Percentiles rank a stretch among this genome's conserved stretches.
Conservation (phyloP, 306 rosid genomes). For the Dryas drummondii region DNA sequence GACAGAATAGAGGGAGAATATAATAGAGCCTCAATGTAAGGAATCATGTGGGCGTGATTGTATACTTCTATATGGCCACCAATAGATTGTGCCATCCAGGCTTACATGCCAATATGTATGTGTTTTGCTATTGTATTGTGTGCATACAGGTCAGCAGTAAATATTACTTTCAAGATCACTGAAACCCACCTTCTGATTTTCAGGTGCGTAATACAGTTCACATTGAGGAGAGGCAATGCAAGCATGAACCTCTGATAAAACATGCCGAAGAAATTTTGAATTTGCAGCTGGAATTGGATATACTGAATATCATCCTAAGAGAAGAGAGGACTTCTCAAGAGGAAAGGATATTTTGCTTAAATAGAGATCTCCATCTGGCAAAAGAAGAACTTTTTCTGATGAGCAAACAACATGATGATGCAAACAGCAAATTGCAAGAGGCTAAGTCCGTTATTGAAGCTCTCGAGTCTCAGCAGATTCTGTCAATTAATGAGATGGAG, state of each 20-base stretch:
- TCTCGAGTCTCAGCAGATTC: constrained; percentile 73
- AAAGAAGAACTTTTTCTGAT: constrained; percentile 42
- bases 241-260: constrained; percentile 35
- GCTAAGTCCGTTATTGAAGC: constrained; percentile 73
- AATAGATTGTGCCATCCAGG: background rate
- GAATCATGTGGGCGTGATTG: background rate
- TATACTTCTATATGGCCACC: background rate
- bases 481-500: constrained; percentile 72
- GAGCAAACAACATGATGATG: constrained; percentile 49
- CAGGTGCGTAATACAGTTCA: constrained; percentile 35
- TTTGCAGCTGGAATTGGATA: constrained; percentile 77
- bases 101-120: background rate
- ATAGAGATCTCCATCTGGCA: constrained; percentile 48
- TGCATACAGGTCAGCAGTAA: background rate
- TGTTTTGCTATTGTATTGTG: background rate
- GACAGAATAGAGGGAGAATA: background rate
- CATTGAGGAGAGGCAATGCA: constrained; percentile 25
- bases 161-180: constrained; percentile 38
- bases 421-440: constrained; percentile 50
- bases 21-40: background rate
- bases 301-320: constrained; percentile 70
- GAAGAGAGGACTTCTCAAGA: constrained; percentile 67
- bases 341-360: constrained; percentile 49
- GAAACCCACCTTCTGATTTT: constrained; percentile 24
- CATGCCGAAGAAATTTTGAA: constrained; percentile 69